Conservation (phyloP, 1,284 basidiomycete genomes). For the Irpex rosettiformis region DNA sequence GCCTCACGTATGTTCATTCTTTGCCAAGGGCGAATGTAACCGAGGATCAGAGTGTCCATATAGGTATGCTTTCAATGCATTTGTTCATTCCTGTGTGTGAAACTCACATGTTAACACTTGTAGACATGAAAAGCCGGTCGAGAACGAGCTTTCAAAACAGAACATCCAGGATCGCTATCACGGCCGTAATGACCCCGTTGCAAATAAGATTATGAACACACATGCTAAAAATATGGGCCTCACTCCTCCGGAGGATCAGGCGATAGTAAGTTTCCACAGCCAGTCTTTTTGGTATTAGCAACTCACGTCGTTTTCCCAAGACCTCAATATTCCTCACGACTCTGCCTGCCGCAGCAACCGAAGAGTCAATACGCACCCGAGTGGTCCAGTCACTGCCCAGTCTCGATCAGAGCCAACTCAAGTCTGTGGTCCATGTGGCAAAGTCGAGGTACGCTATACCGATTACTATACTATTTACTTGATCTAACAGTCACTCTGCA, state of each 20-base stretch:
- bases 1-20: slow-evolving; percentile 95
- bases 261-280: slow-evolving; percentile 60
- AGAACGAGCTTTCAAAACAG: slow-evolving; percentile 85
- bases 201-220: slow-evolving; percentile 76
- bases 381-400: slow-evolving; percentile 72
- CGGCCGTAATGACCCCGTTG: slow-evolving; percentile 88
- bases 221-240: slow-evolving; percentile 80
- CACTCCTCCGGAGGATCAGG: slow-evolving; percentile 84
- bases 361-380: slow-evolving; percentile 75
- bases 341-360: slow-evolving; percentile 71
- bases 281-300: neutral
- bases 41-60: slow-evolving; percentile 93
- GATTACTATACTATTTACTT: neutral
- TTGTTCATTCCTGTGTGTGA: neutral
- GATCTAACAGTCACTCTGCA: slow-evolving; percentile 26
- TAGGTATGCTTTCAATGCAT: slow-evolving; percentile 39
- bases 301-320: slow-evolving; percentile 40
- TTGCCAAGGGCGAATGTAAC: slow-evolving; percentile 91
- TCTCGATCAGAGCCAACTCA: slow-evolving; percentile 66
- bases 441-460: slow-evolving; percentile 59
- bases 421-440: slow-evolving; percentile 83
- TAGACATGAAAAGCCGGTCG: slow-evolving; percentile 85
- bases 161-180: slow-evolving; percentile 92
- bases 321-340: slow-evolving; percentile 91
- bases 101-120: neutral